Percentiles rank a stretch among this genome's conserved stretches.
phyloP scores from a whole-genome alignment of 2,329 filamentous ascomycete genomes.

The Calonectria crousiana region DNA sequence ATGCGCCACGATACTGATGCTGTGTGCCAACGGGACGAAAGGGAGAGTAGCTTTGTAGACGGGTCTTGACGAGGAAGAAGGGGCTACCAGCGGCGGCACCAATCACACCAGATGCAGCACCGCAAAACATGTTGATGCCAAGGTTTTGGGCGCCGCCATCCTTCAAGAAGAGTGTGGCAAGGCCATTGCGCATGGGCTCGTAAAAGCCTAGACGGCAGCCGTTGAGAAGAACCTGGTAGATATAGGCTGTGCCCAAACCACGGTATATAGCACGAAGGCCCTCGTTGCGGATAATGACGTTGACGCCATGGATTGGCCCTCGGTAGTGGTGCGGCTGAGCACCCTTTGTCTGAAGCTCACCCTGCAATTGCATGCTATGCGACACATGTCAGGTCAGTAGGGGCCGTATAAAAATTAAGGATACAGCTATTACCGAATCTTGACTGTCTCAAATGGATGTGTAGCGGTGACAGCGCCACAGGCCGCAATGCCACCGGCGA shows the following conservation, averaged over 20 bases:
- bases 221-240: constrained; percentile 97
- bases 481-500: constrained; percentile 95
- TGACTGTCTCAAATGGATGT: constrained; percentile 98
- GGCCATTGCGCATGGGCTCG: constrained; percentile 84
- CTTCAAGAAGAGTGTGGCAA: constrained; percentile 78
- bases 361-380: constrained; percentile 89
- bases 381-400: constrained; percentile 17
- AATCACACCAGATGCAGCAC: constrained; percentile 88
- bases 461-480: constrained; percentile 98
- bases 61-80: constrained; percentile 98
- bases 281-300: constrained; percentile 91
- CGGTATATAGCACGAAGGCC: constrained; percentile 87
- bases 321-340: constrained; percentile 90
- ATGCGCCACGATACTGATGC: constrained; percentile 88
- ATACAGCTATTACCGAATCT: constrained; percentile 80
- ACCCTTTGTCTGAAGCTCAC: constrained; percentile 89
- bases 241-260: constrained; percentile 90
- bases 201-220: constrained; percentile 98
- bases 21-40: constrained; percentile 97
- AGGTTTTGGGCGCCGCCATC: constrained; percentile 84
- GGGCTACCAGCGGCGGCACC: constrained; percentile 94
- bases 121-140: constrained; percentile 92
- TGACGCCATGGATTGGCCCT: constrained; percentile 91
- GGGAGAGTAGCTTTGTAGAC: constrained; percentile 92
- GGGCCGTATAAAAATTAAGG: background rate